These are phyloP conservation scores for Tetragonia tetragonoides DNA, from an alignment of 148 eudicot species.

Conservation along the genomic window DNA sequence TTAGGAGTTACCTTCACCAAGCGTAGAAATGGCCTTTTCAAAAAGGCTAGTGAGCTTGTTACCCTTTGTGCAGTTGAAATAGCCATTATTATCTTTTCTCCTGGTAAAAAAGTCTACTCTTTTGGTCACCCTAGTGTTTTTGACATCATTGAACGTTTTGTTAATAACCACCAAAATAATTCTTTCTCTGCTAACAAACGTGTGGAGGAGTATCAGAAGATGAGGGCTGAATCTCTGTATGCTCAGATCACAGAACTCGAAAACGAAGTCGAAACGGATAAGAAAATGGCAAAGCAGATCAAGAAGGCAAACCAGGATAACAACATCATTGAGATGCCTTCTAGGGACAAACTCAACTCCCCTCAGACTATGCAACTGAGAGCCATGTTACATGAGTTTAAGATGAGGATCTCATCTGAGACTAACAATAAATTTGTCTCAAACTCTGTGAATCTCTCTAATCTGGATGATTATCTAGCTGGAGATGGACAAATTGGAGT, in stretches of 20 bases:
- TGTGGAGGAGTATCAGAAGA: background rate
- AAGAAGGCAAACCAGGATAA: background rate
- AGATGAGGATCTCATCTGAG: background rate
- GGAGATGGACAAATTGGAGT: background rate
- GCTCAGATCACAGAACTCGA: background rate
- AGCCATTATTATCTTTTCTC: constrained; percentile 27
- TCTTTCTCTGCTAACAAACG: background rate
- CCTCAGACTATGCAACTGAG: background rate
- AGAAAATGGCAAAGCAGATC: background rate
- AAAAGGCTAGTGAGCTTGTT: constrained; percentile 31
- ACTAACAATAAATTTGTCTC: background rate
- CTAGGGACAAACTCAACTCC: background rate
- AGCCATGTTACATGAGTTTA: background rate
- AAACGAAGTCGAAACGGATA: background rate
- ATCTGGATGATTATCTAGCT: too few relatives aligned
- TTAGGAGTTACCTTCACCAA: constrained; percentile 33
- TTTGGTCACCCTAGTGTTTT: constrained; percentile 30
- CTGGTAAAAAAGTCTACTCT: constrained; percentile 24
- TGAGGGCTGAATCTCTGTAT: background rate
- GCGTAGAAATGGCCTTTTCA: constrained; percentile 27
- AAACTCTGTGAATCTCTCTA: too few relatives aligned
- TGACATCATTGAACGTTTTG: constrained; percentile 6
- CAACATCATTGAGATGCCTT: background rate
- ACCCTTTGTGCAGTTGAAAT: constrained; percentile 24
- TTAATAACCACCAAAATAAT: too few relatives aligned